Evolutionary conservation across 2,329 filamentous ascomycete genomes (phyloP).

Genomic region (Celoporthe dispersa): DNA sequence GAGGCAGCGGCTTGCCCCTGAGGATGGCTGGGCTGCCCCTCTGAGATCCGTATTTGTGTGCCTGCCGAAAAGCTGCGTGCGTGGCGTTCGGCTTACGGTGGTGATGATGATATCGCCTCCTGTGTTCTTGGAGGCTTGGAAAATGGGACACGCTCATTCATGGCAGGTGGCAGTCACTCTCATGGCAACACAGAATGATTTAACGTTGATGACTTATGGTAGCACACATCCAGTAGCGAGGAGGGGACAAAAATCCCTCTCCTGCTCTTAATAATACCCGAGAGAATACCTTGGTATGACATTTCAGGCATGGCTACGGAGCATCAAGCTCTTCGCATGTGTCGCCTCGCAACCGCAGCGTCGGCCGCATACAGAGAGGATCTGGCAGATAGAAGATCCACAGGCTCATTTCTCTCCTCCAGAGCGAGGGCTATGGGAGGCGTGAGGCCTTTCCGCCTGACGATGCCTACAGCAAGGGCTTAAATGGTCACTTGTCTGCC

Average conservation of each 20-base stretch:
- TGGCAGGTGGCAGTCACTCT: not conserved
- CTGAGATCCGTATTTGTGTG: not conserved
- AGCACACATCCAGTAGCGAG: not conserved
- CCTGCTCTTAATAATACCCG: not conserved
- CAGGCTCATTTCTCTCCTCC: not conserved
- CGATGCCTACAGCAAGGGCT: not conserved
- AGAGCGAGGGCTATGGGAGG: not conserved
- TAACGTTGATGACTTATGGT: not conserved
- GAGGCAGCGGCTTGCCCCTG: not conserved
- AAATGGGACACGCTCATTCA: not conserved
- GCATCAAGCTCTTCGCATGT: not conserved
- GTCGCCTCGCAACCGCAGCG: not conserved
- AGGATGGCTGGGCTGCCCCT: not conserved
- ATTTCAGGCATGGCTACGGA: not conserved
- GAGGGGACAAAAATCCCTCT: not conserved
- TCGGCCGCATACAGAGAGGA: not conserved
- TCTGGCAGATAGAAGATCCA: not conserved
- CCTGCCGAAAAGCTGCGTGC: constrained; percentile 1
- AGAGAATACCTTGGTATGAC: not conserved
- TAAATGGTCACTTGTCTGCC: not conserved
- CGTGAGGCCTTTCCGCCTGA: not conserved
- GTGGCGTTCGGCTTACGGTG: constrained; percentile 4
- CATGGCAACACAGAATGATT: not conserved
- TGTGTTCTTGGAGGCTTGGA: not conserved
- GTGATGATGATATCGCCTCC: not conserved